Base-by-base conservation (phyloP, 306 rosid genomes). In the Neltuma alba region DNA sequence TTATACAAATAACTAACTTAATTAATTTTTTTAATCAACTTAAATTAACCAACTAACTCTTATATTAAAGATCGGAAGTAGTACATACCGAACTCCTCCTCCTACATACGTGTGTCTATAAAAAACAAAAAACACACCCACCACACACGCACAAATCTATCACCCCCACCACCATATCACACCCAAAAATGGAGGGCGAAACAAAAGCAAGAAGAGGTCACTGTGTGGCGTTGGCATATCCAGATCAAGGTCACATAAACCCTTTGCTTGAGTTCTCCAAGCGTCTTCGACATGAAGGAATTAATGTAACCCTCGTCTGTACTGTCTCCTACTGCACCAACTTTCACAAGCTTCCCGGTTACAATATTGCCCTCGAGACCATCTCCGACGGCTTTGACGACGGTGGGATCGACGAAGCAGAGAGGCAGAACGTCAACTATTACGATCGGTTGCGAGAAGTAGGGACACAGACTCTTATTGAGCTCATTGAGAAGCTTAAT, bases 251-350 rank as follows among this genome's bases (percentile, higher is more conserved):
- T n/a, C 87, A 84, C 47, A 28, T 80, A 6, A 84, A 80, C 57
- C 87, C 87, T 5, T 41, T 84, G 69, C 73, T 76, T 65, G 80
- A 84, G 67, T 80, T 84, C 78, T 67, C 77, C 25, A 84, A 80
- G 70, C 62, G 74, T 30, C 50, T 84, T 20, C 33, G 25, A 14
- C 58, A 57, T 63, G 67, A 57, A 66, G 74, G 77, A 34, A 21
- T 80, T n/a, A 72, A 12, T 37, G 76, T 37, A 47, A 84, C 82
- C 9, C 58, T 84, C 0, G 87, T 72, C 33, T 57, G 42, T 9
- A 72, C 70, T 16, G 45, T 27, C 45, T 64, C 8, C 70, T 64
- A 34, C 70, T 33, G 44, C 70, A 64, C 20, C 4, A 63, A 42
- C 0, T 15, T 50, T 2, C 52, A 71, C 3, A n/a, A 34, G 48